phyloP scores from a whole-genome alignment of 148 eudicot species.

The Vaccinium corymbosum region DNA sequence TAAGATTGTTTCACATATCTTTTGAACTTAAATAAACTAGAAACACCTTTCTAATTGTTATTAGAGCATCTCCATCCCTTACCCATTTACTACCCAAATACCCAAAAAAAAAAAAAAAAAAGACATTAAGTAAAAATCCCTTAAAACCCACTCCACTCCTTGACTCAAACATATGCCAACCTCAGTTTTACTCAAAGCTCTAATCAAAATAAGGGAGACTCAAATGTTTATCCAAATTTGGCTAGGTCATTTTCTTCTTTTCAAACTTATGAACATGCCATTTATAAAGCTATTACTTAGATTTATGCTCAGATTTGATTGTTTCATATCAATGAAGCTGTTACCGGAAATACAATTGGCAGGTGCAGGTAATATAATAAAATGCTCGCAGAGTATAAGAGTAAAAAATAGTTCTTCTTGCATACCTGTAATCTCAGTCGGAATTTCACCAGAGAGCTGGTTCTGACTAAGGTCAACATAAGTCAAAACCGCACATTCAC shows the following conservation, averaged over 20 bases:
- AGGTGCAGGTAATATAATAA: neutral
- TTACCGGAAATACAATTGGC: neutral
- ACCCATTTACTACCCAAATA: too few species aligned
- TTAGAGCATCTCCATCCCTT: too few species aligned
- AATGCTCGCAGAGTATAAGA: neutral
- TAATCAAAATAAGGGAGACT: neutral
- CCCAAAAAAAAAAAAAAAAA: too few species aligned
- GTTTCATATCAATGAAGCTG: neutral
- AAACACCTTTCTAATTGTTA: neutral
- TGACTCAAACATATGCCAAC: neutral
- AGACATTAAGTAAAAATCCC: too few species aligned
- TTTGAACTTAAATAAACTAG: neutral
- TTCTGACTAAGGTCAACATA: constrained; percentile 84
- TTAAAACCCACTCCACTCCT: too few species aligned
- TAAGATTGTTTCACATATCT: neutral
- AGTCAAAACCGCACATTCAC: constrained; percentile 65
- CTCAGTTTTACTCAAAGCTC: neutral
- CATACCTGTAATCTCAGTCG: constrained; percentile 74
- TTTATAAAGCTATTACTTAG: neutral
- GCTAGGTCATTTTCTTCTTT: neutral
- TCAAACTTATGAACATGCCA: neutral
- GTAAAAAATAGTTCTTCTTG: constrained; percentile 26
- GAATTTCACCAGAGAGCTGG: constrained; percentile 66
- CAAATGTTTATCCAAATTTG: neutral
- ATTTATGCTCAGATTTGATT: neutral